phyloP scores from a whole-genome alignment of 2,329 filamentous ascomycete species.

The Beauveria pseudobassiana region DNA sequence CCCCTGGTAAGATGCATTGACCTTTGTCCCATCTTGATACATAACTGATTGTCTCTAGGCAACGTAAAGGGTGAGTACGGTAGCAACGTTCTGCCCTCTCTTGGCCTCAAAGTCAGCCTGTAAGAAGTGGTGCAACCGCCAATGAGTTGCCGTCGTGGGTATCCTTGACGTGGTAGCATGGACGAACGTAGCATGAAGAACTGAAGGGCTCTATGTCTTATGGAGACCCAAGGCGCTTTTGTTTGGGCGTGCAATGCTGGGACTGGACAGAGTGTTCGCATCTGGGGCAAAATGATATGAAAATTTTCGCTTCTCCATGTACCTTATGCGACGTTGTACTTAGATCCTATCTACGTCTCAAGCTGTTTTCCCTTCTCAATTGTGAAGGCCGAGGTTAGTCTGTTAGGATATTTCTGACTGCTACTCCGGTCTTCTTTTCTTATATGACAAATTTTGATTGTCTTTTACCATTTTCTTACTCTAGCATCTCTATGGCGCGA shows the following conservation, averaged over 20 bases:
- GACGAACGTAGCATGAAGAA: conserved; percentile 8
- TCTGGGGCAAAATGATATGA: conserved; percentile 12
- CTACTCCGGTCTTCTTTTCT: not conserved
- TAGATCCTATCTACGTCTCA: conserved; percentile 12
- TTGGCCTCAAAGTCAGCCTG: conserved; percentile 17
- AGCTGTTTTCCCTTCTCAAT: conserved; percentile 6
- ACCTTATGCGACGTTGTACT: conserved; percentile 17
- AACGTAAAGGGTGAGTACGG: conserved; percentile 46
- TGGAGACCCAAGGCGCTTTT: not conserved
- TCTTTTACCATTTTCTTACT: not conserved
- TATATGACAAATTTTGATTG: conserved; percentile 7
- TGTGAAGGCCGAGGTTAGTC: not conserved
- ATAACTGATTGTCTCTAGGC: conserved; percentile 28
- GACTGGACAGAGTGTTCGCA: conserved; percentile 6
- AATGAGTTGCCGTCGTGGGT: not conserved
- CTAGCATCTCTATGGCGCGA: not conserved
- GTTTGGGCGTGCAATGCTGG: conserved; percentile 7
- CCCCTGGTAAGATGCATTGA: conserved; percentile 54
- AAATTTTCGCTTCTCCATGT: conserved; percentile 17
- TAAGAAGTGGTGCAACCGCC: conserved; percentile 16
- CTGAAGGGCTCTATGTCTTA: not conserved
- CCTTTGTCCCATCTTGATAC: not conserved
- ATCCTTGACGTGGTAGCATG: conserved; percentile 8
- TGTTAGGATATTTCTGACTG: not conserved
- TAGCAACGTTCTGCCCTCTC: conserved; percentile 39